Base-by-base conservation (phyloP, 352 stramenopile species). In the Pythium brachiatum region DNA sequence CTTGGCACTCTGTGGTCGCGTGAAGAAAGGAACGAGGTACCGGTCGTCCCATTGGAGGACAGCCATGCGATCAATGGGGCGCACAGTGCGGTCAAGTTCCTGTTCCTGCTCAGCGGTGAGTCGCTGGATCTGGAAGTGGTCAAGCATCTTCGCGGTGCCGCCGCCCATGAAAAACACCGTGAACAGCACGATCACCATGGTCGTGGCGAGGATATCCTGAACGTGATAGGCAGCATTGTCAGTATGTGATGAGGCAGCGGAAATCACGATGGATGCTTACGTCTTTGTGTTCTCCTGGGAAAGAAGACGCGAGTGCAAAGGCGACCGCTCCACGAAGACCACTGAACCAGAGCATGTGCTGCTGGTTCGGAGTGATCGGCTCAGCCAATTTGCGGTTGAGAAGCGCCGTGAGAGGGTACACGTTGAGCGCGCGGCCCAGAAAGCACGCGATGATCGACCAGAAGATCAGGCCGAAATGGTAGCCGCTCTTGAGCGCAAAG, bases 341-440 rank as follows among this genome's bases (percentile, higher is more conserved):
- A 48, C 75, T 79, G 61, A 94, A 94, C 79, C 80, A 94, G 27
- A 95, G 66, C 81, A 93, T 90, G 60, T 88, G 71, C 54, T 82
- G 75, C 29, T 83, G 81, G 53, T 86, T 91, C 3, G 44, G 9
- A 7, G 53, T 43, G 32, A 78, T 63, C 1, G 58, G 53, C 18
- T 53, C 57, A 15, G 59, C 23, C 9, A 67, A 31, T 18, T 12
- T 29, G 15, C 51, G 57, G 55, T 76, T 76, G 47, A 78, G 52
- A 6, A 76, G 23, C 13, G 58, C 58, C 0, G 68, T 60, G 36
- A 94, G 70, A 1, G 81, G 80, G 60, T 90, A 94, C 15, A 94
- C 71, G 68, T 89, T 82, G 1, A 77, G 31, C 2, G 83, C 83
- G 23, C 85, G 71, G 7, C 72, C 81, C 25, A 83, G 41, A 36